A percentile compares a stretch with the other conserved stretches of the same genome.
Conservation (phyloP, 2,329 filamentous ascomycete genomes). For the Celoporthe dispersa region DNA sequence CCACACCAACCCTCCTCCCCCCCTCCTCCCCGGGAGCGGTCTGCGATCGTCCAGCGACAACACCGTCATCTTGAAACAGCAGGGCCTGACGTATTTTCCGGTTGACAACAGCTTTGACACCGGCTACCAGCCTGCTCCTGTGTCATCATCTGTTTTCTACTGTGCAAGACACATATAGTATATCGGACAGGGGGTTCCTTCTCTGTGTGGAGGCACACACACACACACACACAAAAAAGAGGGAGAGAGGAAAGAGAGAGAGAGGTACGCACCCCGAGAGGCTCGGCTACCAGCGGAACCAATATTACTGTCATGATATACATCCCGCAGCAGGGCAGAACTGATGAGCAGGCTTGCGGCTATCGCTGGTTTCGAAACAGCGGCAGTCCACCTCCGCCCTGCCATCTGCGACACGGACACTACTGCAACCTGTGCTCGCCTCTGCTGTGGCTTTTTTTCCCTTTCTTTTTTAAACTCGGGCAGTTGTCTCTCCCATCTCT, state of each 20-base stretch:
- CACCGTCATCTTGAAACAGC: not conserved
- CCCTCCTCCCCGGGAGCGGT: not conserved
- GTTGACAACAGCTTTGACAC: not conserved
- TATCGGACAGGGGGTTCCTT: no score
- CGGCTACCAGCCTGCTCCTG: not conserved
- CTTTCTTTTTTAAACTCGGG: no score
- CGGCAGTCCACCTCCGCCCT: conserved; percentile 13
- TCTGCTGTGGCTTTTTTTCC: not conserved
- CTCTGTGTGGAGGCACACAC: no score
- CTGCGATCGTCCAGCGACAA: not conserved
- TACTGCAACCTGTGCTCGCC: conserved; percentile 19
- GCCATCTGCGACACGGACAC: conserved; percentile 25
- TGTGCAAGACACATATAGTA: no score
- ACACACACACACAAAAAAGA: no score
- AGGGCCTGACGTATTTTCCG: not conserved
- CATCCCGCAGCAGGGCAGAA: not conserved
- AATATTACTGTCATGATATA: not conserved
- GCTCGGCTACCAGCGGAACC: not conserved
- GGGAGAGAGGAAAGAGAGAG: no score
- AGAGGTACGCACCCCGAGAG: not conserved
- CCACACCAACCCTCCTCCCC: not conserved
- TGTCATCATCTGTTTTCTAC: not conserved
- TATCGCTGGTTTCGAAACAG: conserved; percentile 18
- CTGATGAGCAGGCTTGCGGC: conserved; percentile 9
- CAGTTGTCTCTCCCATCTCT: not conserved